Conservation (phyloP, 805 yeast genomes). For the Sugiyamaella americana region DNA sequence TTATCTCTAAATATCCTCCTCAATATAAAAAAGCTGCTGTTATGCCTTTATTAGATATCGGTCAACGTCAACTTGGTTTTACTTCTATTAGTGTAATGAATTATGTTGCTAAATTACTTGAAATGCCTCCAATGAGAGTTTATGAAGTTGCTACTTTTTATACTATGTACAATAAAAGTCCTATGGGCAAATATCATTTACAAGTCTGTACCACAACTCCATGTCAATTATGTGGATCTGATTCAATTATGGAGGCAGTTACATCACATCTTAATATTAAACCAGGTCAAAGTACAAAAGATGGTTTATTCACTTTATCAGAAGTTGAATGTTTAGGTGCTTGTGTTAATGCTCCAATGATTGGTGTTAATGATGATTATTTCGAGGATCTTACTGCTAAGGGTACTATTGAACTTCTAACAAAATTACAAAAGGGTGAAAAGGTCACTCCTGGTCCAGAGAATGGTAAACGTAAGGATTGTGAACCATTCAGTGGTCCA, state of each 20-base stretch:
- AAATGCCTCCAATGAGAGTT: conserved; percentile 92
- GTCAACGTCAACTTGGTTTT: conserved; percentile 82
- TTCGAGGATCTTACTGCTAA: conserved; percentile 76
- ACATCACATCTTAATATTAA: conserved; percentile 52
- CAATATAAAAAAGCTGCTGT: conserved; percentile 84
- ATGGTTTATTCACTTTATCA: conserved; percentile 70
- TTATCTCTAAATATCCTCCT: conserved; percentile 74
- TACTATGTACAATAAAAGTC: conserved; percentile 83
- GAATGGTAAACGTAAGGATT: conserved; percentile 52
- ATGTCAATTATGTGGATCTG: conserved; percentile 79
- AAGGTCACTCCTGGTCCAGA: conserved; percentile 64
- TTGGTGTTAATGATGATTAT: conserved; percentile 76
- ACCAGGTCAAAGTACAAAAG: conserved; percentile 74
- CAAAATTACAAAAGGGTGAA: conserved; percentile 59
- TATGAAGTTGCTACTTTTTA: conserved; percentile 89
- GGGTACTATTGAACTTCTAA: conserved; percentile 53
- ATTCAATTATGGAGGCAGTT: conserved; percentile 68
- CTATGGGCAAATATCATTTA: conserved; percentile 77
- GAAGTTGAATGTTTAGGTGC: conserved; percentile 93
- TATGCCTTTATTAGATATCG: conserved; percentile 81
- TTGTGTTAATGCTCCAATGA: conserved; percentile 86
- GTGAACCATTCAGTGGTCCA: conserved; percentile 72
- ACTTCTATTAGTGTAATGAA: conserved; percentile 85
- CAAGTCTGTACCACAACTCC: conserved; percentile 90
- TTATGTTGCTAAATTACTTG: conserved; percentile 75